A percentile compares a stretch with the other conserved stretches of the same genome.
These are phyloP conservation scores for Candida sp. DNA, from an alignment of 1,139 yeast species.

Conservation along the genomic window DNA sequence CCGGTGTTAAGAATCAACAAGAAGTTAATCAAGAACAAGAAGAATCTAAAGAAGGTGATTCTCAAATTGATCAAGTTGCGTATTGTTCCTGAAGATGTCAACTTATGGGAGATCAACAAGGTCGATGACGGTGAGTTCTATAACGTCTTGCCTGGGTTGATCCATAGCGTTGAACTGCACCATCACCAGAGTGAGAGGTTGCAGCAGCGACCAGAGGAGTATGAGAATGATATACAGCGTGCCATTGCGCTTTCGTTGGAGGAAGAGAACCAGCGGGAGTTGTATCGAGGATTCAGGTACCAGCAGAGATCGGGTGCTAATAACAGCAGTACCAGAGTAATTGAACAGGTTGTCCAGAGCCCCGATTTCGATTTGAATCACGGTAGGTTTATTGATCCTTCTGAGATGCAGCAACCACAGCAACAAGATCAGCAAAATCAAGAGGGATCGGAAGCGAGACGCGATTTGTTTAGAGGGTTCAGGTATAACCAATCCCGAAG, in stretches of 20 bases:
- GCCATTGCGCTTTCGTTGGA: constrained; percentile 14
- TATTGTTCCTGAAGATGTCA: constrained; percentile 35
- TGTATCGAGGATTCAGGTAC: constrained; percentile 14
- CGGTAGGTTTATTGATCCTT: constrained; percentile 5
- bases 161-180: constrained; percentile 12
- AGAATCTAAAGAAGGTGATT: constrained; percentile 29
- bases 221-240: constrained; percentile 11
- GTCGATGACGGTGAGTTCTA: constrained; percentile 43
- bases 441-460: constrained; percentile 10
- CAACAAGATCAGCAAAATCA: not conserved
- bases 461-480: constrained; percentile 13
- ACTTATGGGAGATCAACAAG: constrained; percentile 42
- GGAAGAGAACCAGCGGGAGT: constrained; percentile 12
- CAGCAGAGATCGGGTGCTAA: not conserved
- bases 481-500: constrained; percentile 12
- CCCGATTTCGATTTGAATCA: constrained; percentile 6
- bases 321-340: not conserved
- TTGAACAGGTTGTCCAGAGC: constrained; percentile 5
- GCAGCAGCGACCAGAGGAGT: constrained; percentile 7
- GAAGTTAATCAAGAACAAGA: constrained; percentile 29
- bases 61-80: constrained; percentile 29
- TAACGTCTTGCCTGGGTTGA: constrained; percentile 34
- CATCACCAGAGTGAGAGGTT: not conserved
- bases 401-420: not conserved
- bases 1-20: constrained; percentile 45